Conservation (phyloP, 441 rosid species). For the Croton setiger region DNA sequence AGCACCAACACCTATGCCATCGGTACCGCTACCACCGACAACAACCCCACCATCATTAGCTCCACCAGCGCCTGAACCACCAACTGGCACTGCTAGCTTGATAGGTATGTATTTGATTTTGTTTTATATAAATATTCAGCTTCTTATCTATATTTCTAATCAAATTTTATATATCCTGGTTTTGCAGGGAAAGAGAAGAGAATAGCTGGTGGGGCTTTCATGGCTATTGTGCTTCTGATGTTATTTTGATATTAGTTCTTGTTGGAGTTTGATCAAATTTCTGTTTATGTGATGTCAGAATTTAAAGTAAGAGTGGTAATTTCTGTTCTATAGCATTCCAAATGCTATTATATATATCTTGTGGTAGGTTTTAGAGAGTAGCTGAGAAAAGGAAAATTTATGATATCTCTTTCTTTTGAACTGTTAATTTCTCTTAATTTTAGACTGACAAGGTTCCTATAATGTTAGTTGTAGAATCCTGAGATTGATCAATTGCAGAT, state of each 20-base stretch:
- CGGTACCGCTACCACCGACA: neutral
- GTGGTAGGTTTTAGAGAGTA: no score
- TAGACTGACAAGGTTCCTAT: constrained; percentile 29
- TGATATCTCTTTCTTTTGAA: no score
- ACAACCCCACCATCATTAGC: neutral
- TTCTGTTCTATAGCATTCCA: no score
- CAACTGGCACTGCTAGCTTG: neutral
- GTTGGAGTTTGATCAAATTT: no score
- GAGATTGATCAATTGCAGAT: constrained; percentile 19
- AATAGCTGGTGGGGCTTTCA: neutral
- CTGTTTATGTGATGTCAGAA: no score
- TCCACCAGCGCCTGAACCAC: neutral
- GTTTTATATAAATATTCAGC: neutral
- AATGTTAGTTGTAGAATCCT: constrained; percentile 2
- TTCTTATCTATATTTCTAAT: no score
- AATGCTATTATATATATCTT: no score
- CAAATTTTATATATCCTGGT: neutral
- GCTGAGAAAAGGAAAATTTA: no score
- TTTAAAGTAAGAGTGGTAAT: no score
- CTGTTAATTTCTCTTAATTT: no score
- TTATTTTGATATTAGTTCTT: no score
- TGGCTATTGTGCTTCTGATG: neutral
- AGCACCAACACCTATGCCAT: neutral
- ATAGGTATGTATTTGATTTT: neutral
- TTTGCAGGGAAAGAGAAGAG: neutral